Conservation (phyloP, 768 basidiomycete genomes). For the Saitozyma podzolica region DNA sequence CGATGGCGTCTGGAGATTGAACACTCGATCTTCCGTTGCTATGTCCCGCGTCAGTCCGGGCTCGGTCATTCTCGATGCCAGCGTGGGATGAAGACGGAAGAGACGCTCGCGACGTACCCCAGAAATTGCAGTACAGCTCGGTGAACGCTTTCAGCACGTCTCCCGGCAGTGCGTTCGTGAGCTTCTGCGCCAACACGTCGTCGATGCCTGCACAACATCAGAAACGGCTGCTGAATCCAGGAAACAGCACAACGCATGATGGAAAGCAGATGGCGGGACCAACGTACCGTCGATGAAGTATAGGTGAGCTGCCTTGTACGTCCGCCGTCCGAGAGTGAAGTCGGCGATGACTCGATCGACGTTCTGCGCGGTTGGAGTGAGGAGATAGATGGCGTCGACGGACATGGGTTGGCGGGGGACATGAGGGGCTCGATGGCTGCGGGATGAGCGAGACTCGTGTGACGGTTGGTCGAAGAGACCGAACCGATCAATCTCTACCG, state of each 20-base stretch:
- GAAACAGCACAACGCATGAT: no score
- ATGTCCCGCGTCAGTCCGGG: conserved; percentile 4
- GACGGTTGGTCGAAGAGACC: no score
- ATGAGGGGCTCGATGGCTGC: conserved; percentile 91
- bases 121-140: conserved; percentile 90
- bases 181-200: conserved; percentile 71
- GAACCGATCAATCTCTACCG: no score
- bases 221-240: neutral
- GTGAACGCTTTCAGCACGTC: conserved; percentile 73
- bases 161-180: conserved; percentile 74
- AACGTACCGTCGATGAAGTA: conserved; percentile 87
- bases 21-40: conserved; percentile 86
- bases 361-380: conserved; percentile 94
- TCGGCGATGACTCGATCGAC: conserved; percentile 87
- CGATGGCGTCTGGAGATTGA: conserved; percentile 73
- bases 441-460: neutral
- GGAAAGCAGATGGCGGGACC: neutral
- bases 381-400: conserved; percentile 87
- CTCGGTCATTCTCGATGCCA: neutral
- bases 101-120: conserved; percentile 62
- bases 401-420: conserved; percentile 77
- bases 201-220: conserved; percentile 62
- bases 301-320: conserved; percentile 80
- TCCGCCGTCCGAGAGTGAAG: conserved; percentile 65
- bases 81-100: neutral